Evolutionary conservation across 805 yeast species (phyloP), one percentile per base, ranked within the genome.

Genomic region (Metschnikowia lochheadii): DNA sequence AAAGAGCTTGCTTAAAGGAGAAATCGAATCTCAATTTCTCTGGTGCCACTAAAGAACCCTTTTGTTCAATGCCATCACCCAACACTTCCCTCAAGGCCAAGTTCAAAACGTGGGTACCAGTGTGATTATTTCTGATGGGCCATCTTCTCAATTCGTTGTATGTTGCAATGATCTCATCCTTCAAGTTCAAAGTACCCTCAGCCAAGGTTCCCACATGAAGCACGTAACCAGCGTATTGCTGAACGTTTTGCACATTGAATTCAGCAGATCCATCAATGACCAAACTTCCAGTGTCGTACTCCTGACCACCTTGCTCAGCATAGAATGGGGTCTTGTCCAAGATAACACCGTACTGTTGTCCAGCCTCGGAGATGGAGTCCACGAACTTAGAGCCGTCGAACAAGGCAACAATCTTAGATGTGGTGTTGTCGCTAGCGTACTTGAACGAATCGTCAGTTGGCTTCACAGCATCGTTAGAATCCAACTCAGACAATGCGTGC

Each of bases 261-360:
- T 92, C 96, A 49, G 91, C 77, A 59, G 72, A 72, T 42, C 95
- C 97, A 65, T 91, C 97, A 62, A 89, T 83, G 46, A 89, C 91
- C 57, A 94, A 78, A 69, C 82, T 86, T 72, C 99, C 99, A 40
- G 95, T 87, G 68, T 94, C 99, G 64, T 79, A 86, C 70, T 90
- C 97, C 78, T 94, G 99, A 65, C 99, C 99, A 82, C 99, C 99
- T 72, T 89, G 95, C 75, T 94, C 99, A 46, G 99, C 98, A 65
- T 94, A 94, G 72, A 94, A 89, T 68, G 95, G 94, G 23, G 98
- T 89, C 68, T 82, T 86, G 67, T 94, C 95, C 52, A 94, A 77
- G 45, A 94, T 67, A 48, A 94, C 70, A 67, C 99, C 99, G 58
- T 78, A 72, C 66, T 87, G 89, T 48, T 63, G 58, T 26, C 73